phyloP scores from a whole-genome alignment of 306 rosid genomes.

The Fragaria iinumae region DNA sequence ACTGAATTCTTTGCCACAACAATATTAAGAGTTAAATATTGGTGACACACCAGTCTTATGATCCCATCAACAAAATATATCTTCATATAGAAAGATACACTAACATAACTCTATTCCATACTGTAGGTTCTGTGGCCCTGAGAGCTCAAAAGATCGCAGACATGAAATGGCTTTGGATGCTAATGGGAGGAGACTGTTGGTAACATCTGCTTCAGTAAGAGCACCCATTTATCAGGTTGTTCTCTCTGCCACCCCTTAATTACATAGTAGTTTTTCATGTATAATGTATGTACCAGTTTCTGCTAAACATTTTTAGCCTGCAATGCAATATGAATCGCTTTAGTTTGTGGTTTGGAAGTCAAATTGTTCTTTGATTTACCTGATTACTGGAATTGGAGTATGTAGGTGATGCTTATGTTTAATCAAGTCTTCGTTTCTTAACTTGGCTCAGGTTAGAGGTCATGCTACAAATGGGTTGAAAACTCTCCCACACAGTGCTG shows the following conservation, averaged over 20 bases:
- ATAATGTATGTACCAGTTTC: neutral
- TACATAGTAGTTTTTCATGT: neutral
- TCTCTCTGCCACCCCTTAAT: neutral
- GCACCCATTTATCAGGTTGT: slow-evolving; percentile 93
- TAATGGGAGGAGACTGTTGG: slow-evolving; percentile 76
- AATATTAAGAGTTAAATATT: slow-evolving; percentile 3
- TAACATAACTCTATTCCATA: neutral
- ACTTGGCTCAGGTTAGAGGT: slow-evolving; percentile 61
- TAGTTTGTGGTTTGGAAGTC: neutral
- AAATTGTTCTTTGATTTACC: slow-evolving; percentile 8
- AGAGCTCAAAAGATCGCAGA: slow-evolving; percentile 54
- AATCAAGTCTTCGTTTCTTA: slow-evolving; percentile 6
- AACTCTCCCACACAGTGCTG: slow-evolving; percentile 80
- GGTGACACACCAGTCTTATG: neutral
- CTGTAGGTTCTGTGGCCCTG: slow-evolving; percentile 64
- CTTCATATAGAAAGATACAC: neutral
- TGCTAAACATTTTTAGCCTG: neutral
- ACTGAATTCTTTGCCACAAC: slow-evolving; percentile 23
- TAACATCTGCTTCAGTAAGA: slow-evolving; percentile 70
- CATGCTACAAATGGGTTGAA: slow-evolving; percentile 53
- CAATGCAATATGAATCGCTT: neutral
- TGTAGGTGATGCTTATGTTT: neutral
- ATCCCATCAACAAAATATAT: neutral
- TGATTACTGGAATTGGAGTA: neutral
- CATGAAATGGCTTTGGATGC: slow-evolving; percentile 97